Evolutionary conservation across 2,329 filamentous ascomycete species (phyloP), one percentile per base, ranked within the genome.

Genomic region (Diaporthe citrichinensis): DNA sequence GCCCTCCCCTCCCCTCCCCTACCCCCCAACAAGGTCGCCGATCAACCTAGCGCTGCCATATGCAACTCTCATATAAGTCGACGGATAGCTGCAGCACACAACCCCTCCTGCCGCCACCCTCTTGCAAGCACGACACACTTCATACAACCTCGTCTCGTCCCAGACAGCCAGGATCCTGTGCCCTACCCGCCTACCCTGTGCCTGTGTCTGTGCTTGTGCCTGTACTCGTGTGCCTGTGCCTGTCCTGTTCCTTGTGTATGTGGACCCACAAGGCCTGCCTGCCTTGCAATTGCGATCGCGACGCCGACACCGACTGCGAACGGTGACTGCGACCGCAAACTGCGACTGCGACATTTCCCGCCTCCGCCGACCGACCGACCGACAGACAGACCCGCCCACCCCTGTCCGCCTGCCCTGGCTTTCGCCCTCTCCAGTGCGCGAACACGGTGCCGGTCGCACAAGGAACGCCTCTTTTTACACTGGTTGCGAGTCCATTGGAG

Each of bases 401-500:
- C 61, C 72, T 74, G 72, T 57, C 49, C 75, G 74, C 55, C 55
- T 41, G 31, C 53, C 55, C 62, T 65, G 39, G 57, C 67, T 34
- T 57, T 72, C 20, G 55, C 59, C 53, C 25, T 51, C 53, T 59
- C 77, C 76, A 78, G 74, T 74, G 72, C 75, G 74, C 74, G 71
- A 78, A 75, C 75, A 74, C 76, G 71, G 73, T 77, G 73, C 74
- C 77, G 76, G 81, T 84, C 77, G 78, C 80, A 85, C 83, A 81
- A 79, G 78, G 74, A 79, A 79, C 80, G 80, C 80, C 80, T 78
- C 79, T 78, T 69, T 78, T 77, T 65, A 77, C 80, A 79, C 78
- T 80, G 79, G 80, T 53, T 75, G 76, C 78, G 78, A 80, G 77
- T 79, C 80, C 79, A 84, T 84, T 83, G 82, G 81, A 80, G 78